Conservation (phyloP, 225 moss, liverwort and hornwort species). For the Pleurozium schreberi region DNA sequence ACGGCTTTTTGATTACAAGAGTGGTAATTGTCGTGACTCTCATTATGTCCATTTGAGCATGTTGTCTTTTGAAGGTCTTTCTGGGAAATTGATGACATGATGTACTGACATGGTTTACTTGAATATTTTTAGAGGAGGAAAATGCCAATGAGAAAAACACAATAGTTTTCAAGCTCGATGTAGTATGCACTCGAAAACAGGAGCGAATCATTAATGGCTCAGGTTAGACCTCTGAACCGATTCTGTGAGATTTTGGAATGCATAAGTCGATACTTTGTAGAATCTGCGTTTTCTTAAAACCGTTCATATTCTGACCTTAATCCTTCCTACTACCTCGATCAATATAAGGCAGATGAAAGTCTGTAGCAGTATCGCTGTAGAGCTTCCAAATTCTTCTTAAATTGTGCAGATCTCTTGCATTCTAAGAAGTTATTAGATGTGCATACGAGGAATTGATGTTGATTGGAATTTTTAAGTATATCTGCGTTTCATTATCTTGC, state of each 20-base stretch:
- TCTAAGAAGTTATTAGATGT: background rate
- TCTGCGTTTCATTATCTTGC: constrained; percentile 3
- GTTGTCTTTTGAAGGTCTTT: background rate
- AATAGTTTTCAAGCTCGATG: constrained; percentile 86
- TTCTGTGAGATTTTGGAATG: background rate
- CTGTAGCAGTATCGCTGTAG: background rate
- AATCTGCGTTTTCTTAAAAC: background rate
- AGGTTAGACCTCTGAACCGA: constrained; percentile 28
- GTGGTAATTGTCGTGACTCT: constrained; percentile 30
- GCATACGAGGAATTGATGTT: background rate
- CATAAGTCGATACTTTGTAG: background rate
- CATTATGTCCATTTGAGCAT: background rate
- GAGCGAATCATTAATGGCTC: constrained; percentile 62
- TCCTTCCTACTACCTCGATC: background rate
- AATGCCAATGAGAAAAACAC: constrained; percentile 92
- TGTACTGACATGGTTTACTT: background rate
- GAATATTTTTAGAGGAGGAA: constrained; percentile 61
- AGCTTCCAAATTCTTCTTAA: background rate
- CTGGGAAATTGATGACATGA: background rate
- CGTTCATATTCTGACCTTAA: background rate
- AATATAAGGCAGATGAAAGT: background rate
- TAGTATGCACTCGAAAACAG: constrained; percentile 79
- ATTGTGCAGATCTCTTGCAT: background rate
- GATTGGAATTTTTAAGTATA: background rate
- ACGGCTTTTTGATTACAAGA: constrained; percentile 65